Evolutionary conservation across 2,329 filamentous ascomycete species (phyloP).

Genomic region (Xylariomycetidae sp.): DNA sequence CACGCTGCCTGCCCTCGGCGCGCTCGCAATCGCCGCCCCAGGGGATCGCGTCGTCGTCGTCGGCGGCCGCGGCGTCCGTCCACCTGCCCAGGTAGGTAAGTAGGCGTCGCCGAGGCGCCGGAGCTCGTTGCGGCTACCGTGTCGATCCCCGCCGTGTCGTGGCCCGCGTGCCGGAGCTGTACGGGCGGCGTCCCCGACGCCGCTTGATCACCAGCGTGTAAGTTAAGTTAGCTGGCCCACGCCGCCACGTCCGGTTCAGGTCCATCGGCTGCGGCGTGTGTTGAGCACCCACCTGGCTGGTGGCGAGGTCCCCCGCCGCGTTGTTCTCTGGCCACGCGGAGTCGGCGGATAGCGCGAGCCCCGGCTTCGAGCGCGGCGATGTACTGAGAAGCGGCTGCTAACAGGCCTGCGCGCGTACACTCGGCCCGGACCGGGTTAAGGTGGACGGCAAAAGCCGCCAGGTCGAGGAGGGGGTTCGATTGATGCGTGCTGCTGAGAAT

Average conservation of each 20-base stretch:
- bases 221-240: slow-evolving; percentile 24
- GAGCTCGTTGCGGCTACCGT: slow-evolving; percentile 27
- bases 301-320: slow-evolving; percentile 16
- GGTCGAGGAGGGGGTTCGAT: slow-evolving; percentile 3
- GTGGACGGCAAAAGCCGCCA: slow-evolving; percentile 3
- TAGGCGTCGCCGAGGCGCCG: slow-evolving; percentile 30
- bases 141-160: slow-evolving; percentile 24
- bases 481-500: too few species aligned
- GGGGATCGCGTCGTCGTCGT: slow-evolving; percentile 26
- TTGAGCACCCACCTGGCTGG: slow-evolving; percentile 19
- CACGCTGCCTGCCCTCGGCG: slow-evolving; percentile 28
- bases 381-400: slow-evolving; percentile 23
- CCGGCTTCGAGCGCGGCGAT: slow-evolving; percentile 19
- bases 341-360: slow-evolving; percentile 18
- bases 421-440: slow-evolving; percentile 10
- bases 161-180: slow-evolving; percentile 27
- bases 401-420: slow-evolving; percentile 23
- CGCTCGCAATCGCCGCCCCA: slow-evolving; percentile 31
- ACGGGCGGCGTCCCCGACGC: slow-evolving; percentile 25
- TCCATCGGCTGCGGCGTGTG: slow-evolving; percentile 20
- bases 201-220: slow-evolving; percentile 31
- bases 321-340: slow-evolving; percentile 26
- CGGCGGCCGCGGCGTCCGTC: slow-evolving; percentile 28
- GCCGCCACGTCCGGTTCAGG: slow-evolving; percentile 21
- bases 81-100: slow-evolving; percentile 32